Evolutionary conservation across 23 red algal genomes (phyloP).

Genomic region (Gracilariopsis chorda): DNA sequence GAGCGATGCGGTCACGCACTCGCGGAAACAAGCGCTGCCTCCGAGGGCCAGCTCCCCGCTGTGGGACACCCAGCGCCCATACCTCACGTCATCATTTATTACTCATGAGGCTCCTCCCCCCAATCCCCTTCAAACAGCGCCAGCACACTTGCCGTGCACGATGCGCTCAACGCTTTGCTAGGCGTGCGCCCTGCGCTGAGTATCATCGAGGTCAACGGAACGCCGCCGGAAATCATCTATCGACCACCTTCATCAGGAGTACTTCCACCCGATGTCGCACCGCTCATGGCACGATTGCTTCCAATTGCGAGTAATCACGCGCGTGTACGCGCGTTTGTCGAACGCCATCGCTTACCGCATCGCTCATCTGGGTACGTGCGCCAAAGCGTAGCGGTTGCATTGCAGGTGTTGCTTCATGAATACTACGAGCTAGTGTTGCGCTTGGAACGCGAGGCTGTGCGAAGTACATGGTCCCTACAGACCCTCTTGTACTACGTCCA

Average conservation of each 20-base stretch:
- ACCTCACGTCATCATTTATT: constrained; percentile 24
- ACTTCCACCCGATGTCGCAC: constrained; percentile 3
- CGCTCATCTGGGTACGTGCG: constrained; percentile 19
- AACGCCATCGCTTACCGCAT: constrained; percentile 3
- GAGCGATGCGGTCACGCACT: neutral
- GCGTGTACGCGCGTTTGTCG: constrained; percentile 34
- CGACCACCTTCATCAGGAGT: neutral
- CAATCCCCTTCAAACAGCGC: neutral
- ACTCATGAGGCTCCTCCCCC: neutral
- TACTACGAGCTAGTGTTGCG: constrained; percentile 40
- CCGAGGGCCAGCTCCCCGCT: neutral
- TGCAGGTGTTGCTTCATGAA: constrained; percentile 39
- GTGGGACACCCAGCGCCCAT: constrained; percentile 51
- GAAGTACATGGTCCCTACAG: constrained; percentile 25
- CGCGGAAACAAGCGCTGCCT: neutral
- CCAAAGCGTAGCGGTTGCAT: constrained; percentile 13
- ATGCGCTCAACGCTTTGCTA: constrained; percentile 69
- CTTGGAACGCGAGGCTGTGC: constrained; percentile 14
- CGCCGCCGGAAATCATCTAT: neutral
- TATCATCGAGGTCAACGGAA: neutral
- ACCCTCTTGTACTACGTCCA: constrained; percentile 43
- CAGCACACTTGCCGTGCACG: constrained; percentile 58
- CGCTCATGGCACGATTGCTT: constrained; percentile 3
- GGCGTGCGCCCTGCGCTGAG: constrained; percentile 46
- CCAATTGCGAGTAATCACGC: constrained; percentile 42